Conservation (phyloP, 768 basidiomycete species). For the Naganishia vaughanmartiniae region DNA sequence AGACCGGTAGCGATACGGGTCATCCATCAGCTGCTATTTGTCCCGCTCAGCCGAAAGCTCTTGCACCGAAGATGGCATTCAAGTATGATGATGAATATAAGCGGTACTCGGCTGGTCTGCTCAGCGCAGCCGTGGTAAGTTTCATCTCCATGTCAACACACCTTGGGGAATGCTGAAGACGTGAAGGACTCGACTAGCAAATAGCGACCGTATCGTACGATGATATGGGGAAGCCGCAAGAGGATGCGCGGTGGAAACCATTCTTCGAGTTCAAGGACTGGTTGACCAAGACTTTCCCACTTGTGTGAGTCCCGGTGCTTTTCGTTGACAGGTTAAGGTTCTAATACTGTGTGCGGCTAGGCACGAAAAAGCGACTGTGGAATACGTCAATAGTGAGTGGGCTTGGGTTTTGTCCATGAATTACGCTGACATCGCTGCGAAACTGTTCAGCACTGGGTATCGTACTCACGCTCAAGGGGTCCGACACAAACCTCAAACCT, state of each 20-base stretch:
- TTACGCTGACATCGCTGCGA: background rate
- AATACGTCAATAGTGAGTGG: conserved; percentile 46
- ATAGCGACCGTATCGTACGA: conserved; percentile 49
- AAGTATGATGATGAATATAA: conserved; percentile 39
- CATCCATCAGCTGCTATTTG: conserved; percentile 27
- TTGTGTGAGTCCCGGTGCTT: conserved; percentile 36
- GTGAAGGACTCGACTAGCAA: conserved; percentile 35
- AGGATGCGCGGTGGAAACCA: conserved; percentile 49
- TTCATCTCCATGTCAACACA: background rate
- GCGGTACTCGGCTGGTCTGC: conserved; percentile 34
- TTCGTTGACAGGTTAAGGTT: background rate
- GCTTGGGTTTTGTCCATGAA: background rate
- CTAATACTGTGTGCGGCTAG: conserved; percentile 15
- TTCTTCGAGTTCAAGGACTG: conserved; percentile 50
- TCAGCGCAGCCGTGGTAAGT: conserved; percentile 43
- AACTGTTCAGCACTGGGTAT: conserved; percentile 40
- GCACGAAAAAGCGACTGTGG: conserved; percentile 39
- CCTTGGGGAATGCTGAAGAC: background rate
- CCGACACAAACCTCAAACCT: conserved; percentile 46
- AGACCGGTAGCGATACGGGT: background rate
- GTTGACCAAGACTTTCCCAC: conserved; percentile 44
- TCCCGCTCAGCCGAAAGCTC: conserved; percentile 42
- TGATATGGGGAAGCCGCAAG: conserved; percentile 50
- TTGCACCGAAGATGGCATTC: conserved; percentile 39
- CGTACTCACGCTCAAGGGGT: conserved; percentile 44